phyloP scores from a whole-genome alignment of 2,329 filamentous ascomycete genomes.

The Helotiales sp. region DNA sequence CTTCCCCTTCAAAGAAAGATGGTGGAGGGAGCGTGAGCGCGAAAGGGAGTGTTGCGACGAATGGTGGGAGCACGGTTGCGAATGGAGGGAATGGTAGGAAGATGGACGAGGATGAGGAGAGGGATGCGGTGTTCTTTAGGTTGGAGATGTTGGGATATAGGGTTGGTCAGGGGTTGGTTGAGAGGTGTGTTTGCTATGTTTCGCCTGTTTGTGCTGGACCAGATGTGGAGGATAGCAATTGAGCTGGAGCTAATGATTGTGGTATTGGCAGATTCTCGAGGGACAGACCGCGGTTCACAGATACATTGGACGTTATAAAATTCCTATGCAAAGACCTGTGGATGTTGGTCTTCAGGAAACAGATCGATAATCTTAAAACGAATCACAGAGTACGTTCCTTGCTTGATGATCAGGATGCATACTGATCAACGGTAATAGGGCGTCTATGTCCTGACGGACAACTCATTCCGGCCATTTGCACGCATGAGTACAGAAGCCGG shows the following conservation, averaged over 20 bases:
- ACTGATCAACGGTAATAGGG: slow-evolving; percentile 52
- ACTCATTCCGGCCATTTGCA: slow-evolving; percentile 82
- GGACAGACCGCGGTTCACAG: slow-evolving; percentile 83
- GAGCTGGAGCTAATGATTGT: neutral
- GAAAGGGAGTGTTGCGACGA: slow-evolving; percentile 71
- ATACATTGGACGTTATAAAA: slow-evolving; percentile 94
- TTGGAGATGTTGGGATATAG: slow-evolving; percentile 85
- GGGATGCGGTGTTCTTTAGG: slow-evolving; percentile 82
- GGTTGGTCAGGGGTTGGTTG: slow-evolving; percentile 88
- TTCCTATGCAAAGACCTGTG: slow-evolving; percentile 98
- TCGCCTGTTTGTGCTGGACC: neutral
- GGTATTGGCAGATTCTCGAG: slow-evolving; percentile 64
- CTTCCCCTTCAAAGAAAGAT: slow-evolving; percentile 1
- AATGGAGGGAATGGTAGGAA: slow-evolving; percentile 42
- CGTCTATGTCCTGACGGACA: slow-evolving; percentile 94
- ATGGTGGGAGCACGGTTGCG: slow-evolving; percentile 18
- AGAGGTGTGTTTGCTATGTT: slow-evolving; percentile 60
- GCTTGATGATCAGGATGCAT: neutral
- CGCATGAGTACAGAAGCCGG: slow-evolving; percentile 84
- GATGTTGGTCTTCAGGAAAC: slow-evolving; percentile 92
- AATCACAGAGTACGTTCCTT: slow-evolving; percentile 75
- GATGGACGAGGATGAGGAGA: slow-evolving; percentile 75
- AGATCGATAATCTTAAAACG: slow-evolving; percentile 97
- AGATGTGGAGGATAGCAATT: neutral
- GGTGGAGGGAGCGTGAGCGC: slow-evolving; percentile 27